Conservation (phyloP, 1,139 yeast species). For the Insectozyma bohioensis region DNA sequence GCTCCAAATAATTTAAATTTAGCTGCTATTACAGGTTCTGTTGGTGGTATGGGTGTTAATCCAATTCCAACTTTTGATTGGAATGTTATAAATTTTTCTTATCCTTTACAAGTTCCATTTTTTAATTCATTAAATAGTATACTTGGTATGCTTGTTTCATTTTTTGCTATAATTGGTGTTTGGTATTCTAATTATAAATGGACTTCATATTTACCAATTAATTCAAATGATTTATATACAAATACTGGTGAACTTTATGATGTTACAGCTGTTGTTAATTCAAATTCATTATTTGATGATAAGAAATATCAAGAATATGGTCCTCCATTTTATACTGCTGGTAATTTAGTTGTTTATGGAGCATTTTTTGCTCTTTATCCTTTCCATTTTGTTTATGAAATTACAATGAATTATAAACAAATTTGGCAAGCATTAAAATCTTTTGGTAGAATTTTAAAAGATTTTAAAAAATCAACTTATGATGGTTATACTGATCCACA, state of each 20-base stretch:
- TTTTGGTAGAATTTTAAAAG: constrained; percentile 10
- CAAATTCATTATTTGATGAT: constrained; percentile 36
- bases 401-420: constrained; percentile 28
- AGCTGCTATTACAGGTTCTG: constrained; percentile 57
- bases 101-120: constrained; percentile 43
- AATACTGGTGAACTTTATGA: constrained; percentile 47
- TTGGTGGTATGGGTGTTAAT: constrained; percentile 56
- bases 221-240: constrained; percentile 42
- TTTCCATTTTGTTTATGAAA: constrained; percentile 48
- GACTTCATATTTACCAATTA: constrained; percentile 56
- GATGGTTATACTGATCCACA: constrained; percentile 49
- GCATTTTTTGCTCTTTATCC: constrained; percentile 61
- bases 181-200: constrained; percentile 52
- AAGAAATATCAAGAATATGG: constrained; percentile 45
- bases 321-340: constrained; percentile 45
- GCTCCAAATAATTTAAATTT: constrained; percentile 33
- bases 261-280: constrained; percentile 41
- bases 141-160: constrained; percentile 45
- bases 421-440: constrained; percentile 15
- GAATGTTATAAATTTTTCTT: constrained; percentile 28
- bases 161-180: constrained; percentile 43
- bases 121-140: constrained; percentile 43
- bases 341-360: constrained; percentile 50
- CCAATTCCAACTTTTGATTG: constrained; percentile 58
- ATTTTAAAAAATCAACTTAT: constrained; percentile 15